phyloP scores from a whole-genome alignment of 768 basidiomycete species.

The Russula vinacea region DNA sequence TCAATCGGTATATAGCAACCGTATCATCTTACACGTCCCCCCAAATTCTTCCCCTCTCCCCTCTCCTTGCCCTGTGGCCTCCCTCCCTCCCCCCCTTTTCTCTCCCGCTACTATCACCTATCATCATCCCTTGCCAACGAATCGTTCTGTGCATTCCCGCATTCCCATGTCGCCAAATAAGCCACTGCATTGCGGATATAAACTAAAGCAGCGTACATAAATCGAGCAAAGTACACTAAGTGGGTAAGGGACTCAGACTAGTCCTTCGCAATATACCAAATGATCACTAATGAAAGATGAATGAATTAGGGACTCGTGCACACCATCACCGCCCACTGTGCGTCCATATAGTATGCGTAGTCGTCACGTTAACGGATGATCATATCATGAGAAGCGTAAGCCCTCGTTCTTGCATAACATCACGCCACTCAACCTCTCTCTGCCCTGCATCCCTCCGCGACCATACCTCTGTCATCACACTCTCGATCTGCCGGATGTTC shows the following conservation, averaged over 20 bases:
- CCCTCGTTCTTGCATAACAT: slow-evolving; percentile 30
- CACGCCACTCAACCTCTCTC: slow-evolving; percentile 27
- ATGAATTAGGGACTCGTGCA: slow-evolving; percentile 19
- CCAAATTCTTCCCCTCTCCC: slow-evolving; percentile 7
- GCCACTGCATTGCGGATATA: slow-evolving; percentile 26
- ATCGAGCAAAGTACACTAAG: slow-evolving; percentile 23
- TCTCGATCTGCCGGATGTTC: slow-evolving; percentile 26
- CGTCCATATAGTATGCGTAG: slow-evolving; percentile 15
- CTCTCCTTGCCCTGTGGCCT: background rate
- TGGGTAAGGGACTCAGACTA: slow-evolving; percentile 11
- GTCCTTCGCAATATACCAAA: slow-evolving; percentile 18
- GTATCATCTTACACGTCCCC: slow-evolving; percentile 23
- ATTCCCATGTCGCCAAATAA: background rate
- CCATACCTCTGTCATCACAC: slow-evolving; percentile 28
- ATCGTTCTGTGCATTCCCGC: background rate
- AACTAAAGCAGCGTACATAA: slow-evolving; percentile 27
- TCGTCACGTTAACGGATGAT: slow-evolving; percentile 11
- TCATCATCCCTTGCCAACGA: background rate
- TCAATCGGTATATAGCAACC: slow-evolving; percentile 31
- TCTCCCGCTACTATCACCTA: background rate
- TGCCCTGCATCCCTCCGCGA: slow-evolving; percentile 24
- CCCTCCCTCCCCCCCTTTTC: slow-evolving; percentile 1
- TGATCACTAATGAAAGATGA: slow-evolving; percentile 15
- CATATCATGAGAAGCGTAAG: slow-evolving; percentile 30
- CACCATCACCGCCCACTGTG: background rate